These are phyloP conservation scores for Aspergillus cristatus DNA, from an alignment of 495 filamentous ascomycete genomes.

Conservation along the genomic window DNA sequence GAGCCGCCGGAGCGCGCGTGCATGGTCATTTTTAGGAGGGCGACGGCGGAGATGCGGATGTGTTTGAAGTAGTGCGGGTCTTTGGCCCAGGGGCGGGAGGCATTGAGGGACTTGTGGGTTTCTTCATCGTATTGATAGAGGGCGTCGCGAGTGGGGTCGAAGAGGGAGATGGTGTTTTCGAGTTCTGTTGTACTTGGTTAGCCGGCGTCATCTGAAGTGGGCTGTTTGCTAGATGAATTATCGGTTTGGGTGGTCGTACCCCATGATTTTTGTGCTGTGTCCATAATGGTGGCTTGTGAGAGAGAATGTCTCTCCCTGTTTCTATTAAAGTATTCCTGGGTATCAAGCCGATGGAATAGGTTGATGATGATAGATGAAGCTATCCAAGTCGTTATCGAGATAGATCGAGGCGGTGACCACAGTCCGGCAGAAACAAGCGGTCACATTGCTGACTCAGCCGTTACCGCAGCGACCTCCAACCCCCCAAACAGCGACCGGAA, in stretches of 20 bases:
- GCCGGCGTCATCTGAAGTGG: no score
- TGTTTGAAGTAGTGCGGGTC: conserved; percentile 86
- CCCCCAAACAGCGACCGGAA: conserved; percentile 7
- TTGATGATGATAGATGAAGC: not conserved
- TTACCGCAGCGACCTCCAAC: conserved; percentile 24
- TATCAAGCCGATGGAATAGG: not conserved
- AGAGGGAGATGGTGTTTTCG: conserved; percentile 73
- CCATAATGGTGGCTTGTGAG: conserved; percentile 21
- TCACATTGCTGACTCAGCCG: conserved; percentile 22
- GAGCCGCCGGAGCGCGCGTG: conserved; percentile 88
- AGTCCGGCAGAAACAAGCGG: conserved; percentile 21
- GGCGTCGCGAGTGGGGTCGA: conserved; percentile 78
- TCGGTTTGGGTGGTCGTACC: conserved; percentile 27
- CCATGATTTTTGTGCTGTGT: conserved; percentile 52
- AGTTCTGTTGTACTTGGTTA: no score
- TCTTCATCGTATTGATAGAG: conserved; percentile 73
- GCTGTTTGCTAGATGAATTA: conserved; percentile 7
- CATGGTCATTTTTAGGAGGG: conserved; percentile 98
- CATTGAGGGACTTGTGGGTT: conserved; percentile 49
- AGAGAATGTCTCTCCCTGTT: no score
- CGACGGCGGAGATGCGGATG: conserved; percentile 86
- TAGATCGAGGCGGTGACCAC: conserved; percentile 14
- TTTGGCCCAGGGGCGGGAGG: conserved; percentile 66
- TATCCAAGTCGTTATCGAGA: not conserved
- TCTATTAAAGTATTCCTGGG: no score